These are phyloP conservation scores for Candida namnaoensis DNA, from an alignment of 805 yeast genomes.

Conservation along the genomic window DNA sequence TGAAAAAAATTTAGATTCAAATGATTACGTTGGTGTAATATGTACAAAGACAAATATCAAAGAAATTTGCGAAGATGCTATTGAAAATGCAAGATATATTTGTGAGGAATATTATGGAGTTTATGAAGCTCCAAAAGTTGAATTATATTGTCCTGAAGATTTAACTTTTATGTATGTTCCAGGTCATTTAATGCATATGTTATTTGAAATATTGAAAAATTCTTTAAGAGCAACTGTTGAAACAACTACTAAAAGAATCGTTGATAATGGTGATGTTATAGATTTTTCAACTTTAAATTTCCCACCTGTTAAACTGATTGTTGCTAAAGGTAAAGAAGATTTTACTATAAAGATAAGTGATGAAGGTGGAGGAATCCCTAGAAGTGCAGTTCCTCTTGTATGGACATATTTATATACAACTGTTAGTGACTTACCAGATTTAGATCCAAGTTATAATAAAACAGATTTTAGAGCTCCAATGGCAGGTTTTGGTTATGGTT, in stretches of 20 bases:
- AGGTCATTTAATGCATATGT: conserved; percentile 85
- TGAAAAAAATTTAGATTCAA: conserved; percentile 20
- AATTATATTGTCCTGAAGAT: conserved; percentile 55
- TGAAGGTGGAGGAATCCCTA: conserved; percentile 91
- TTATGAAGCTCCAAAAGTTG: conserved; percentile 79
- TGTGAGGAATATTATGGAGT: conserved; percentile 89
- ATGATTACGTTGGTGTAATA: conserved; percentile 81
- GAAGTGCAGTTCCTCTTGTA: conserved; percentile 73
- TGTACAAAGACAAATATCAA: conserved; percentile 78
- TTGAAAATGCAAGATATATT: conserved; percentile 82
- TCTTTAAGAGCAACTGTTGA: conserved; percentile 87
- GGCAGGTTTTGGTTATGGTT: conserved; percentile 92
- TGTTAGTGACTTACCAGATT: conserved; percentile 60
- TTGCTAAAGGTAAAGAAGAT: conserved; percentile 84
- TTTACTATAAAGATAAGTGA: conserved; percentile 86
- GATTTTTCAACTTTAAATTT: conserved; percentile 56
- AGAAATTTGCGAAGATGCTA: conserved; percentile 80
- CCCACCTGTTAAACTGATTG: conserved; percentile 81
- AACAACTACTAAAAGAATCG: conserved; percentile 52
- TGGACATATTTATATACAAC: conserved; percentile 93
- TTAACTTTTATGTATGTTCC: conserved; percentile 87
- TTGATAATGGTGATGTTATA: conserved; percentile 21
- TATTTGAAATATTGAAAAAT: conserved; percentile 82
- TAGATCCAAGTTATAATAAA: conserved; percentile 32
- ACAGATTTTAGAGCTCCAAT: conserved; percentile 78